A percentile compares a stretch with the other conserved stretches of the same genome.
Conservation (phyloP, 331 rosid species). For the Prunus yedoensis region DNA sequence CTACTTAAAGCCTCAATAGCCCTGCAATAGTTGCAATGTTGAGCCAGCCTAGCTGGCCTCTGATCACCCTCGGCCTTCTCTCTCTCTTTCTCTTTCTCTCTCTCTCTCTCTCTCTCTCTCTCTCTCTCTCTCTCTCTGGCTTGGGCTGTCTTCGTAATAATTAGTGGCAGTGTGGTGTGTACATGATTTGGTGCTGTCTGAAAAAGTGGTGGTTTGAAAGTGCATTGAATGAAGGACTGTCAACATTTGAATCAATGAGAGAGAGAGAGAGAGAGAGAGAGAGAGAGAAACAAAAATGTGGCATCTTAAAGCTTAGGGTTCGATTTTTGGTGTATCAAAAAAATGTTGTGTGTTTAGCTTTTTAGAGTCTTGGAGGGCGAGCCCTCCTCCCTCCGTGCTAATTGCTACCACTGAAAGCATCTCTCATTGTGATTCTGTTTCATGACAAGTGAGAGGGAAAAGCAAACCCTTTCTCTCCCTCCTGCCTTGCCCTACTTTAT, state of each 20-base stretch:
- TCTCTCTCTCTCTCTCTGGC: slow-evolving; percentile 6
- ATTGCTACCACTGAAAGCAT: slow-evolving; percentile 31
- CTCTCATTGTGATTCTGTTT: slow-evolving; percentile 33
- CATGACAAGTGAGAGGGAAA: slow-evolving; percentile 18
- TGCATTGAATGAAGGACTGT: slow-evolving; percentile 66
- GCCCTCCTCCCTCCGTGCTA: slow-evolving; percentile 41
- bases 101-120: background rate
- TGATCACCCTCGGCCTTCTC: background rate
- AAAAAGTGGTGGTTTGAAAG: slow-evolving; percentile 73
- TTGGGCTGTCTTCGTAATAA: slow-evolving; percentile 40
- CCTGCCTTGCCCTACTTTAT: slow-evolving; percentile 34
- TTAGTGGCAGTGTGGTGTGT: slow-evolving; percentile 50
- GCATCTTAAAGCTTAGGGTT: slow-evolving; percentile 43
- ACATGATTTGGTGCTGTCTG: slow-evolving; percentile 63
- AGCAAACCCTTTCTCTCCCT: slow-evolving; percentile 14
- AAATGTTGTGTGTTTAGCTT: slow-evolving; percentile 20
- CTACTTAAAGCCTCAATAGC: slow-evolving; percentile 32
- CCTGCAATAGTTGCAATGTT: slow-evolving; percentile 35
- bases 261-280: slow-evolving; percentile 20
- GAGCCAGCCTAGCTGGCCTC: slow-evolving; percentile 1
- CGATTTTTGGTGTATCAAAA: slow-evolving; percentile 23
- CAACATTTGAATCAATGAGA: slow-evolving; percentile 43
- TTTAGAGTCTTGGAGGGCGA: slow-evolving; percentile 52
- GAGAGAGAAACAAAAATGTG: slow-evolving; percentile 9
- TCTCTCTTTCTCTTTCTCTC: slow-evolving; percentile 11